A percentile compares a stretch with the other conserved stretches of the same genome.
These are phyloP conservation scores for Vaccinium macrocarpon DNA, from an alignment of 148 eudicot species.

Conservation along the genomic window DNA sequence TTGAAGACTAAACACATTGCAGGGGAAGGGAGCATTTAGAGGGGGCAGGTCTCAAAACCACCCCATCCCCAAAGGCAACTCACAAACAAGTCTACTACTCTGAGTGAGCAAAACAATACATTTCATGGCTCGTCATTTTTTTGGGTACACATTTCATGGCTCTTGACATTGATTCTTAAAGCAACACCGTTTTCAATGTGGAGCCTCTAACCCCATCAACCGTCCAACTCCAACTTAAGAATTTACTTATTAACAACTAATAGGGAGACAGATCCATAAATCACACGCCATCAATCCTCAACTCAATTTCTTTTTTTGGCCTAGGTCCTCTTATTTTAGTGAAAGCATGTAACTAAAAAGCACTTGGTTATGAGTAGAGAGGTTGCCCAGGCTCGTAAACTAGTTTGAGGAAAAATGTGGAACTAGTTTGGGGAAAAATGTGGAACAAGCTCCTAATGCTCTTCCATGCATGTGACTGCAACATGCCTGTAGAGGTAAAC, in stretches of 20 bases:
- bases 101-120: neutral
- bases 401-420: neutral
- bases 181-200: neutral
- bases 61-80: neutral
- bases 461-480: neutral
- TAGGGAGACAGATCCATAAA: neutral
- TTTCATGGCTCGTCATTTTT: neutral
- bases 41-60: neutral
- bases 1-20: neutral
- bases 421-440: neutral
- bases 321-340: neutral
- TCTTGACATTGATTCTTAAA: neutral
- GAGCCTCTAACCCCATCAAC: neutral
- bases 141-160: neutral
- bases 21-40: neutral
- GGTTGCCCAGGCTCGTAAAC: neutral
- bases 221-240: neutral
- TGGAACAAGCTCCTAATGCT: neutral
- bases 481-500: neutral
- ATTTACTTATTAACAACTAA: neutral
- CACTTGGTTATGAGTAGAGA: neutral
- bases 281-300: constrained; percentile 7
- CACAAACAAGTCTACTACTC: neutral
- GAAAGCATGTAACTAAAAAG: neutral
- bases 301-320: neutral